Evolutionary conservation across 345 rosid genomes (phyloP).

Genomic region (Chamaenerion angustifolium): DNA sequence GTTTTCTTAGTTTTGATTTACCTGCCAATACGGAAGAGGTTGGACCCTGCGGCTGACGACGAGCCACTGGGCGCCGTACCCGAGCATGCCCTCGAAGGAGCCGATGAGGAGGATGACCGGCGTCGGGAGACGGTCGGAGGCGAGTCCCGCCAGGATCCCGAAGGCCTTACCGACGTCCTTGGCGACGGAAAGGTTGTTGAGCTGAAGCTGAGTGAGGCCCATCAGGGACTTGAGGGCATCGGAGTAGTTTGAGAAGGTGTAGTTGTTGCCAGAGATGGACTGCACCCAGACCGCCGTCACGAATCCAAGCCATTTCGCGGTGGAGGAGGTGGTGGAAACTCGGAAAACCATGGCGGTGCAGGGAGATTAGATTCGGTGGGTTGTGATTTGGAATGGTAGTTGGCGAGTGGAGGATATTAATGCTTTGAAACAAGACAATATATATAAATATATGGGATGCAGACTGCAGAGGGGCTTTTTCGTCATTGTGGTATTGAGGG

Average conservation of each 20-base stretch:
- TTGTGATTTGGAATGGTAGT: too few relatives aligned
- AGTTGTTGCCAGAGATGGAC: slow-evolving; percentile 84
- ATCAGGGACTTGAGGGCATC: slow-evolving; percentile 76
- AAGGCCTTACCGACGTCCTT: slow-evolving; percentile 95
- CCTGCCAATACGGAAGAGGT: slow-evolving; percentile 87
- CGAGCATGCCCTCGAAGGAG: slow-evolving; percentile 63
- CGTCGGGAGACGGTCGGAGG: slow-evolving; percentile 69
- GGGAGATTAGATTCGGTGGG: too few relatives aligned
- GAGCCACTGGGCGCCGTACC: slow-evolving; percentile 89
- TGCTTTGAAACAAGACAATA: background rate
- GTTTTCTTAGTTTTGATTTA: slow-evolving; percentile 2
- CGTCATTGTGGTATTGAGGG: too few relatives aligned
- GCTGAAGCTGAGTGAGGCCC: slow-evolving; percentile 72
- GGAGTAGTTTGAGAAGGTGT: slow-evolving; percentile 88
- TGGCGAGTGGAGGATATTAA: background rate
- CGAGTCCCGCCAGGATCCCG: slow-evolving; percentile 82
- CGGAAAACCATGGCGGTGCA: background rate
- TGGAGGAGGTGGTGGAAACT: slow-evolving; percentile 1
- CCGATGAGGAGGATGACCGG: slow-evolving; percentile 63
- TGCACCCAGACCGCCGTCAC: slow-evolving; percentile 96
- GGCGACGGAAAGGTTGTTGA: slow-evolving; percentile 74
- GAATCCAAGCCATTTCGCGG: slow-evolving; percentile 70
- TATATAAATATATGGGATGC: background rate
- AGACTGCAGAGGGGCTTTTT: background rate
- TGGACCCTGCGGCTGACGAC: slow-evolving; percentile 55